Percentiles rank a stretch among this genome's conserved stretches.
Conservation (phyloP, 192 early-diverging fungal genomes). For the Lunasporangiospora selenospora region DNA sequence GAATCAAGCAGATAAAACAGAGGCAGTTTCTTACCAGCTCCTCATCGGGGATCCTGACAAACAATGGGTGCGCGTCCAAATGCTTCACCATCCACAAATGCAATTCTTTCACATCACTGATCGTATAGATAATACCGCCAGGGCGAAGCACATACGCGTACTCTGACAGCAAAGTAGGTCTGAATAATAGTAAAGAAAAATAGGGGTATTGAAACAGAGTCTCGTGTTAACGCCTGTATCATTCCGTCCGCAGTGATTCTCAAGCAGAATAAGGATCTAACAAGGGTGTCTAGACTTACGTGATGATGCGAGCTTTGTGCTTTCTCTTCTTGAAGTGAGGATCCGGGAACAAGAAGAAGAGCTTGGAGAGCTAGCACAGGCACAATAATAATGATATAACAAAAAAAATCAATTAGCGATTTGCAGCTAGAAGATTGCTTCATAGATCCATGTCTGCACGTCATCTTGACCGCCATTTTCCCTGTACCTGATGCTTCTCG, state of each 20-base stretch:
- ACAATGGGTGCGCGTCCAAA: constrained; percentile 92
- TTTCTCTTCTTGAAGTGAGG: constrained; percentile 99
- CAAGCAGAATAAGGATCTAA: not conserved
- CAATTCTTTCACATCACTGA: constrained; percentile 93
- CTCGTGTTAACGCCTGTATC: too few relatives aligned
- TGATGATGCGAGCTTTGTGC: constrained; percentile 98
- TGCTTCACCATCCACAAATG: constrained; percentile 97
- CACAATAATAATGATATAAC: not conserved
- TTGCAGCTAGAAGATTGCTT: too few relatives aligned
- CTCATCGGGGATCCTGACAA: constrained; percentile 81
- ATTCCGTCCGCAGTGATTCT: too few relatives aligned
- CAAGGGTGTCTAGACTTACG: constrained; percentile 40
- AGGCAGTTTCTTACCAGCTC: constrained; percentile 65
- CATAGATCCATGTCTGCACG: too few relatives aligned
- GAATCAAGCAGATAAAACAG: constrained; percentile 21
- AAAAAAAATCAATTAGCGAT: too few relatives aligned
- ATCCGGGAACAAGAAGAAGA: constrained; percentile 99
- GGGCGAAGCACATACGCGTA: constrained; percentile 94
- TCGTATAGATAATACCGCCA: constrained; percentile 95
- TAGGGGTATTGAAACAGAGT: too few relatives aligned
- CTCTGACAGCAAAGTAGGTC: constrained; percentile 78
- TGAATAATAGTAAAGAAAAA: constrained; percentile 1
- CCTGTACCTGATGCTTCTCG: constrained; percentile 87
- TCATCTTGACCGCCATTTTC: too few relatives aligned
- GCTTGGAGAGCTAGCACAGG: constrained; percentile 79